phyloP scores from a whole-genome alignment of 768 basidiomycete genomes.

The Russula sp. region DNA sequence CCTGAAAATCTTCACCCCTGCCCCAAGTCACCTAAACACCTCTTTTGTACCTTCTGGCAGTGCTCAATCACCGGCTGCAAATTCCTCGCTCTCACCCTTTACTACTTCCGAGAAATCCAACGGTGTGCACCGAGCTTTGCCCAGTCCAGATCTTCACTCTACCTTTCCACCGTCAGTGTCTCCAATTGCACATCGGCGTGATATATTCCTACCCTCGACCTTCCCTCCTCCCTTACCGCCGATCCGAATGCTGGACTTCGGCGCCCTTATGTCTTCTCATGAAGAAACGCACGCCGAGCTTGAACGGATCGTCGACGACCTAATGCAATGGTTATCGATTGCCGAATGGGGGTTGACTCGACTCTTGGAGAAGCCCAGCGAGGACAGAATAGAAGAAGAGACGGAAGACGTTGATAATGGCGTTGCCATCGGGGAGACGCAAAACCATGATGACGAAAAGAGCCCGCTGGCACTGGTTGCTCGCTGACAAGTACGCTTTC shows the following conservation, averaged over 20 bases:
- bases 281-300: conserved; percentile 66
- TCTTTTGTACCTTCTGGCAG: conserved; percentile 29
- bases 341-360: conserved; percentile 67
- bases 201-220: conserved; percentile 22
- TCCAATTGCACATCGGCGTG: conserved; percentile 27
- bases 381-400: conserved; percentile 60
- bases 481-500: conserved; percentile 11
- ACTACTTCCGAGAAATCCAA: conserved; percentile 2
- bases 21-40: conserved; percentile 34
- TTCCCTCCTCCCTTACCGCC: conserved; percentile 31
- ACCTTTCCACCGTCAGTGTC: conserved; percentile 14
- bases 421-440: background rate
- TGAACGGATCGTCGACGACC: conserved; percentile 63
- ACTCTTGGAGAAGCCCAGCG: conserved; percentile 50
- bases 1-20: conserved; percentile 36
- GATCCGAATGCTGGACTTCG: conserved; percentile 67
- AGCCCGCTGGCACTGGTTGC: conserved; percentile 5
- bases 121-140: background rate
- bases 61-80: background rate
- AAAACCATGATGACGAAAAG: conserved; percentile 6
- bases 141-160: conserved; percentile 11
- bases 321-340: conserved; percentile 68
- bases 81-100: background rate
- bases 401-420: conserved; percentile 37
- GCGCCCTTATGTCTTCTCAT: conserved; percentile 43